These are phyloP conservation scores for Didymosphaeria variabile DNA, from an alignment of 2,329 filamentous ascomycete genomes.

Conservation along the genomic window DNA sequence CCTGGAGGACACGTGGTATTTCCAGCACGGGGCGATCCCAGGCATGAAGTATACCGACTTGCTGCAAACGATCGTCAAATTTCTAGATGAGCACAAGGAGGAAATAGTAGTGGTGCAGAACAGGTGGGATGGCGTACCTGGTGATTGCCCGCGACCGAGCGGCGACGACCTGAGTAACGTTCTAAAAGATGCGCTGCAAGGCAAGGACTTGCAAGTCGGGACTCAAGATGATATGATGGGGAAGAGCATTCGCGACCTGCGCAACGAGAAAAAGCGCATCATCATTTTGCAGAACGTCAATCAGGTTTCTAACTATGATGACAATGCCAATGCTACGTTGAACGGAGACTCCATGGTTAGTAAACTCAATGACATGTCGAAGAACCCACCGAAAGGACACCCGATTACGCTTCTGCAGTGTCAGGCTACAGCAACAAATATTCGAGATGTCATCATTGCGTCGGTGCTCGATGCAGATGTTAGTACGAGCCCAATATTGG, in stretches of 20 bases:
- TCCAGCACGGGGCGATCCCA: slow-evolving; percentile 61
- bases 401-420: slow-evolving; percentile 53
- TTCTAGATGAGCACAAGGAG: slow-evolving; percentile 52
- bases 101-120: slow-evolving; percentile 62
- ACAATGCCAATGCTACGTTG: slow-evolving; percentile 43
- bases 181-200: slow-evolving; percentile 45
- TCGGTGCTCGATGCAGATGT: slow-evolving; percentile 57
- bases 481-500: slow-evolving; percentile 56
- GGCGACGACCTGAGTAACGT: slow-evolving; percentile 53
- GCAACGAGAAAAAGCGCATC: slow-evolving; percentile 36
- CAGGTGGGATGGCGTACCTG: slow-evolving; percentile 60
- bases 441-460: slow-evolving; percentile 57
- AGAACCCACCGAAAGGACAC: slow-evolving; percentile 30
- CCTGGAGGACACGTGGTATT: slow-evolving; percentile 59
- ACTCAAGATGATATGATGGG: slow-evolving; percentile 39
- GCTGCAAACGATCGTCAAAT: slow-evolving; percentile 52
- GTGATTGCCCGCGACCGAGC: slow-evolving; percentile 55
- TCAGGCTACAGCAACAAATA: slow-evolving; percentile 62
- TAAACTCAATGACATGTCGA: slow-evolving; percentile 33
- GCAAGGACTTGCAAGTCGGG: slow-evolving; percentile 30
- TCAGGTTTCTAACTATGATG: slow-evolving; percentile 46
- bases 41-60: slow-evolving; percentile 60
- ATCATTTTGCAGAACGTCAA: slow-evolving; percentile 34
- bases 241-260: slow-evolving; percentile 35
- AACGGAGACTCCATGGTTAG: slow-evolving; percentile 40